Percentiles rank a stretch among this genome's conserved stretches.
Evolutionary conservation across 805 yeast species (phyloP).

Genomic region (Candida caryicola): DNA sequence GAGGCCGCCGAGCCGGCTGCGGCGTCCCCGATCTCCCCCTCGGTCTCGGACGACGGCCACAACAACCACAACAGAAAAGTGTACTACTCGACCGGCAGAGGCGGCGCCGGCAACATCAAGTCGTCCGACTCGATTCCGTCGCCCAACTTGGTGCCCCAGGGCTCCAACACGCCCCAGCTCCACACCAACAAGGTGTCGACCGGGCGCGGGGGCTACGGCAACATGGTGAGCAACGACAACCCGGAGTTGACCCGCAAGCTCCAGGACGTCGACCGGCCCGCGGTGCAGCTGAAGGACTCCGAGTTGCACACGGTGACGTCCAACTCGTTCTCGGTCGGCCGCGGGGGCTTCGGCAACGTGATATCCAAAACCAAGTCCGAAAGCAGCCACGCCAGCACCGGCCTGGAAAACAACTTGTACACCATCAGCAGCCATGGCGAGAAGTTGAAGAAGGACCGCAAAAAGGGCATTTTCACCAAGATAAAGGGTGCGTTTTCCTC

Average conservation of each 20-base stretch:
- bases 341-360: constrained; percentile 68
- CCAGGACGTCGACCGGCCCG: constrained; percentile 58
- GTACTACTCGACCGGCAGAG: constrained; percentile 68
- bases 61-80: constrained; percentile 23
- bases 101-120: constrained; percentile 73
- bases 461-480: constrained; percentile 41
- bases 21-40: constrained; percentile 5
- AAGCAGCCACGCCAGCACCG: constrained; percentile 16
- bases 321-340: constrained; percentile 51
- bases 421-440: constrained; percentile 37
- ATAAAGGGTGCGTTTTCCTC: constrained; percentile 42
- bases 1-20: constrained; percentile 2
- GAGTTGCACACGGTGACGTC: constrained; percentile 45
- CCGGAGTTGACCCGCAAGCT: constrained; percentile 57
- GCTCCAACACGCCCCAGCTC: constrained; percentile 60
- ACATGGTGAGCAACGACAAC: constrained; percentile 63
- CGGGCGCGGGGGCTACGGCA: constrained; percentile 80
- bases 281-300: constrained; percentile 17
- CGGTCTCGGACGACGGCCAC: constrained; percentile 7
- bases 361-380: constrained; percentile 32
- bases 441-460: constrained; percentile 17
- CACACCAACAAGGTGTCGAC: constrained; percentile 58
- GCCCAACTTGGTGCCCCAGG: constrained; percentile 56
- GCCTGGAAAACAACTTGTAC: constrained; percentile 24
- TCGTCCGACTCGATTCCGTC: constrained; percentile 42